Base-by-base conservation (phyloP, 176 grass and related monocot genomes). In the Musa itinerans region DNA sequence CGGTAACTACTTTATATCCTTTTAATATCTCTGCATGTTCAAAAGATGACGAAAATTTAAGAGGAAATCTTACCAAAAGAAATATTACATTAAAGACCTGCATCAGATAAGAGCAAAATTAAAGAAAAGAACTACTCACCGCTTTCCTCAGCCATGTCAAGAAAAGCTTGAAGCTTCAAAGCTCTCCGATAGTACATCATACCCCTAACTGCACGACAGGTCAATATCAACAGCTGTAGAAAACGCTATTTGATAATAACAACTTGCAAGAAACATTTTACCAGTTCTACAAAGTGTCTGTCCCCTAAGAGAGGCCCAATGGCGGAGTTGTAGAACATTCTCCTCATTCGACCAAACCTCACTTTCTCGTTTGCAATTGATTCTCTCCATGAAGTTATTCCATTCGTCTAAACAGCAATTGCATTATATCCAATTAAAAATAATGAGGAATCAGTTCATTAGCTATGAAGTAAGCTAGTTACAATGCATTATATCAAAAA, bases 161-260 rank as follows among this genome's bases (percentile, higher is more conserved):
- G 92, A 74, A 96, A 96, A 78, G 92, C 92, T 84, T 96, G 92
- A 71, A 96, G 92, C 56, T 96, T 96, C 76, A 96, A 85, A 73
- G 92, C 92, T 79, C 87, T 92, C 76, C 87, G 83, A 43, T 96
- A 96, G 58, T 96, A 96, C 92, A 96, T 96, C 92, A 96, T 96
- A 23, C 92, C 92, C 81, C 92, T 92, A 80, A 96, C 92, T 96
- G 83, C 78, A 84, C 73, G 51, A 79, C 70, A 14, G 50, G 62
- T 69, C 63, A 27, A 79, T 62, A 54, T 79, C 2, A 76, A 43
- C 26, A 74, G 15, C 52, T 71, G 55, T 52, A 48, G 26, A 57
- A 78, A 51, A 69, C 2, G n/a, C 17, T 78, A 22, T 19, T 26
- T 49, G n/a, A 63, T 16, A 8, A n/a, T 11, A 53, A 25, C 43